These are phyloP conservation scores for Dendrobium officinale DNA, from an alignment of 106 monocot species.

Conservation along the genomic window DNA sequence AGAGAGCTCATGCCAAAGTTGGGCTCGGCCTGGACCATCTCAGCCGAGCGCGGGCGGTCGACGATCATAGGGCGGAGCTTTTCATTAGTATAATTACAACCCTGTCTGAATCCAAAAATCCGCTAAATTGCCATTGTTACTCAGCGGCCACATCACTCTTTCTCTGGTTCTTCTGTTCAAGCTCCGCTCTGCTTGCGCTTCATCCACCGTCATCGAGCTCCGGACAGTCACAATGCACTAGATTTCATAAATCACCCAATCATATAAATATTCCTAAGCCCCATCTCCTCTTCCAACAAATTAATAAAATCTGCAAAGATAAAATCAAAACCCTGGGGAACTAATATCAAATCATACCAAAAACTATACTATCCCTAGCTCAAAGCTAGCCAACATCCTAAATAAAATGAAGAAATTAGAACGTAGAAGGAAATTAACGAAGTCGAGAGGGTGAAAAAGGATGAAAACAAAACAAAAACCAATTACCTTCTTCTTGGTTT, in stretches of 20 bases:
- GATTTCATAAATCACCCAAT: background rate
- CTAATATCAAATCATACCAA: background rate
- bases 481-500: slow-evolving; percentile 27
- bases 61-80: too few relatives aligned
- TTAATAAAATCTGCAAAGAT: background rate
- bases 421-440: background rate
- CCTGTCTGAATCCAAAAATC: too few relatives aligned
- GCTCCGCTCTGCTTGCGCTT: too few relatives aligned
- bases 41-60: too few relatives aligned
- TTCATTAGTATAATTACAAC: too few relatives aligned
- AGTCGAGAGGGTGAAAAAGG: background rate
- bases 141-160: too few relatives aligned
- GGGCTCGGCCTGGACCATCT: too few relatives aligned
- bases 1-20: too few relatives aligned
- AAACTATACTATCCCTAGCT: background rate
- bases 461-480: slow-evolving; percentile 21
- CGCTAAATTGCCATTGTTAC: too few relatives aligned
- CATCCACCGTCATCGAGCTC: too few relatives aligned
- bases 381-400: background rate
- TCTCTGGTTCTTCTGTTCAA: too few relatives aligned
- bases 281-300: background rate
- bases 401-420: background rate
- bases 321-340: background rate
- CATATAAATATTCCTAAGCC: background rate
- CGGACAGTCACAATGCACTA: background rate